A percentile compares a stretch with the other conserved stretches of the same genome.
Conservation (phyloP, 306 rosid genomes). For the Alnus rubra region DNA sequence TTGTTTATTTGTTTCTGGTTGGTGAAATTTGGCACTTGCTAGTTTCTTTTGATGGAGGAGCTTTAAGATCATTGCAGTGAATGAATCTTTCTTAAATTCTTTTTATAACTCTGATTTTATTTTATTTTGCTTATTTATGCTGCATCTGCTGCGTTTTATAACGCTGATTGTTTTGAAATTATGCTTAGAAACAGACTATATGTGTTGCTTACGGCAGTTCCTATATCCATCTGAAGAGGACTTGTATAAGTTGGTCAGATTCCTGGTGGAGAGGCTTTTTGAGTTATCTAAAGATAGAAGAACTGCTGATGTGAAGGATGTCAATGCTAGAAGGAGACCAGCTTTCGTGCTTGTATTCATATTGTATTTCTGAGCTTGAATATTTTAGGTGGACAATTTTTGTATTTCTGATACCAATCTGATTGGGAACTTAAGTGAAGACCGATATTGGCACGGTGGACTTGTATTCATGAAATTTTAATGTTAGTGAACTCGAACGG, state of each 20-base stretch:
- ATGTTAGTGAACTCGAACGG: neutral
- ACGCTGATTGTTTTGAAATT: conserved; percentile 36
- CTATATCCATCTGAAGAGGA: conserved; percentile 74
- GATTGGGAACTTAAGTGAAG: conserved; percentile 9
- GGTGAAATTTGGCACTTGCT: neutral
- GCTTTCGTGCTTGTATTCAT: no score
- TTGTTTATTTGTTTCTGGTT: neutral
- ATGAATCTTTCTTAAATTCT: no score
- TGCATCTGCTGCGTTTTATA: conserved; percentile 16
- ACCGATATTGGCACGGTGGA: neutral
- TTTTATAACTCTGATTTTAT: neutral
- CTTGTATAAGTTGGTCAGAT: conserved; percentile 47
- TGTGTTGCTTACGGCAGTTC: conserved; percentile 67
- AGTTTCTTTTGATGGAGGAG: neutral
- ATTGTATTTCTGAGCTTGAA: no score
- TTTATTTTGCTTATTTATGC: conserved; percentile 5
- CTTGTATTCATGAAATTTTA: neutral
- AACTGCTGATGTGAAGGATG: conserved; percentile 18
- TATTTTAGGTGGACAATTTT: no score
- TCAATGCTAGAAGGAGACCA: conserved; percentile 23
- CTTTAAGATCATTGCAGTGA: conserved; percentile 16
- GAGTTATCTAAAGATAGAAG: conserved; percentile 40
- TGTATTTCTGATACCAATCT: conserved; percentile 11
- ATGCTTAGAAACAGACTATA: conserved; percentile 51
- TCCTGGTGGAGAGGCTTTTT: conserved; percentile 62